A percentile compares a stretch with the other conserved stretches of the same genome.
Evolutionary conservation across 257 asterid genomes (phyloP).

Genomic region (Penstemon eatonii): DNA sequence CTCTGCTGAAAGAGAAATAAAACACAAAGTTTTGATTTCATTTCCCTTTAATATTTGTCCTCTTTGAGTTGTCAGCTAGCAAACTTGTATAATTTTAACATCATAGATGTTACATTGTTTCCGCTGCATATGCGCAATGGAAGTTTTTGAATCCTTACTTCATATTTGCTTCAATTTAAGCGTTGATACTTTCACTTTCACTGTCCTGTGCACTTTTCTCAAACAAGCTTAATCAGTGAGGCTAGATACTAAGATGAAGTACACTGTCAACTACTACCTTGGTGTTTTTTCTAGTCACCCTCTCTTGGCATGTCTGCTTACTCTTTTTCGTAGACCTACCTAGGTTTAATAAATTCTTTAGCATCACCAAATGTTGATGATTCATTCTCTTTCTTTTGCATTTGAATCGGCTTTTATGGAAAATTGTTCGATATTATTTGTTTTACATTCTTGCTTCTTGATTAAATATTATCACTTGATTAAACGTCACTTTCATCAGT

Average conservation of each 20-base stretch:
- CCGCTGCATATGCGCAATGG: neutral
- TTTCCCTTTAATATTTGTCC: neutral
- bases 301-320: neutral
- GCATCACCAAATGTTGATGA: too few relatives aligned
- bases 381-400: neutral
- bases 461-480: too few relatives aligned
- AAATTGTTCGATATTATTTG: neutral
- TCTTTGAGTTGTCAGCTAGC: slow-evolving; percentile 11
- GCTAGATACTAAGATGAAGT: neutral
- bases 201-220: neutral
- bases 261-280: neutral
- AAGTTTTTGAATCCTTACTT: neutral
- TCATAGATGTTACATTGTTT: slow-evolving; percentile 6
- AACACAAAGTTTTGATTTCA: neutral
- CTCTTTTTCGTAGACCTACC: too few relatives aligned
- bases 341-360: too few relatives aligned
- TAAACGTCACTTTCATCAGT: too few relatives aligned
- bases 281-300: neutral
- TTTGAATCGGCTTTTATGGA: neutral
- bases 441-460: slow-evolving; percentile 7
- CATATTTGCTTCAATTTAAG: neutral
- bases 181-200: neutral
- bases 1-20: slow-evolving; percentile 23
- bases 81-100: slow-evolving; percentile 9
- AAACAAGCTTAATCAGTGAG: neutral